phyloP scores from a whole-genome alignment of 805 yeast genomes.

The Spathaspora hagerdaliae region DNA sequence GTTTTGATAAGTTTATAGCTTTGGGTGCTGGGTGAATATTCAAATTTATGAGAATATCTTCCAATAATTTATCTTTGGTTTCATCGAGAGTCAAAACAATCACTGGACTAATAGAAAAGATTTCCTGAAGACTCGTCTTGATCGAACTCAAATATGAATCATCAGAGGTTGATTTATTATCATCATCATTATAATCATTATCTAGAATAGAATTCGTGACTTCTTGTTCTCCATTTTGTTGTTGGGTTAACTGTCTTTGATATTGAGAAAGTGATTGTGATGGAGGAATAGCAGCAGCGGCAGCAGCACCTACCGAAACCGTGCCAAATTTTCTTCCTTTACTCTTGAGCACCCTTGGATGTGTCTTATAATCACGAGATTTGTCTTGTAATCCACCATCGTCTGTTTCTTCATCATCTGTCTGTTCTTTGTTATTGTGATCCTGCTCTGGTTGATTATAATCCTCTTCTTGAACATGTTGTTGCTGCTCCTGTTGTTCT shows the following conservation, averaged over 20 bases:
- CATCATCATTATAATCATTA: background rate
- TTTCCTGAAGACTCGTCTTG: constrained; percentile 20
- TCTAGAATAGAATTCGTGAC: background rate
- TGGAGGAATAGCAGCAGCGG: background rate
- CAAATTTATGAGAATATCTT: constrained; percentile 16
- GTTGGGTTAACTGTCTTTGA: background rate
- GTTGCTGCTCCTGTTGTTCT: too few relatives aligned
- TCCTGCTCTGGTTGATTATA: too few relatives aligned
- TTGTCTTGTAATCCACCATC: too few relatives aligned
- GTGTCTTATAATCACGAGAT: background rate
- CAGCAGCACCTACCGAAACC: background rate
- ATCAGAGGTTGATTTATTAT: too few relatives aligned
- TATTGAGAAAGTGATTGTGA: background rate
- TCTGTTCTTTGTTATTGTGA: too few relatives aligned
- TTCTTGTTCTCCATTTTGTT: background rate
- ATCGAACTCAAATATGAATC: background rate
- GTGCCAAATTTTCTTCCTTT: background rate
- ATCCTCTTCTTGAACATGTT: too few relatives aligned
- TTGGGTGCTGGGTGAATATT: constrained; percentile 32
- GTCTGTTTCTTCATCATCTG: too few relatives aligned
- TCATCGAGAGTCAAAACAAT: constrained; percentile 23
- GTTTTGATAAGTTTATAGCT: constrained; percentile 25
- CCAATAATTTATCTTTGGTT: constrained; percentile 9
- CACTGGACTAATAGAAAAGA: constrained; percentile 27
- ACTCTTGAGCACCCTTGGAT: background rate